Evolutionary conservation across 2,329 filamentous ascomycete genomes (phyloP), one percentile per base, ranked within the genome.

Genomic region (Ophiostoma australiae): DNA sequence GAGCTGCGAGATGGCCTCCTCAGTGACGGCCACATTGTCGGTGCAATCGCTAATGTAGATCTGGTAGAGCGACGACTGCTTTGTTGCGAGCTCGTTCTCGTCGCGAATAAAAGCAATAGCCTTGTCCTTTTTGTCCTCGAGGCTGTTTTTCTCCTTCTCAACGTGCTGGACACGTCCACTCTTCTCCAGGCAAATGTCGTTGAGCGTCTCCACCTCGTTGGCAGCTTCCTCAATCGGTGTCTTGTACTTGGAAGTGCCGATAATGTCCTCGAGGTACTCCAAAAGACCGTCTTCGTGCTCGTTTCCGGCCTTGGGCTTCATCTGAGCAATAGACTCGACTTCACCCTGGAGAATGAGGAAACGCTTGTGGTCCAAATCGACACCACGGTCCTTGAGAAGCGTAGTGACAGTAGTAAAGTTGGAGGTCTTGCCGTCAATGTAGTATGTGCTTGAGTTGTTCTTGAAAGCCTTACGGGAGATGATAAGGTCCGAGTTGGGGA

Each of bases 211-310:
- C 0, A 97, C 92, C 79, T 98, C 92, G 1, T 90, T 82, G 0
- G 93, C 94, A 0, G 94, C 90, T 81, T 99, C 95, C 76, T 99
- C 95, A 74, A 99, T 99, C 0, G 95, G 94, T 0, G 91, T 87
- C 82, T 99, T 99, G 83, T 99, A 99, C 79, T 97, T 97, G 6
- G 95, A 98, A 0, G 95, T 99, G 73, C 96, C 95, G 76, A 99
- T 98, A 73, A 99, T 99, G 77, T 99, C 95, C 79, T 99, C 95
- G 0, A 99, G 87, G 74, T 99, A 99, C 79, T 99, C 95, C 23
- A 99, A 85, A 3, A 99, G 86, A 15, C 95, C 95, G 77, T 99
- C 95, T 73, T 99, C 95, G 77, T 98, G 94, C 79, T 99, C 95
- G 76, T 92, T 94, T 61, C 87, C 90, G 4, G 96, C 95, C 80